Conservation (phyloP, 2,329 filamentous ascomycete genomes). For the Pseudocercospora pini-densiflorae region DNA sequence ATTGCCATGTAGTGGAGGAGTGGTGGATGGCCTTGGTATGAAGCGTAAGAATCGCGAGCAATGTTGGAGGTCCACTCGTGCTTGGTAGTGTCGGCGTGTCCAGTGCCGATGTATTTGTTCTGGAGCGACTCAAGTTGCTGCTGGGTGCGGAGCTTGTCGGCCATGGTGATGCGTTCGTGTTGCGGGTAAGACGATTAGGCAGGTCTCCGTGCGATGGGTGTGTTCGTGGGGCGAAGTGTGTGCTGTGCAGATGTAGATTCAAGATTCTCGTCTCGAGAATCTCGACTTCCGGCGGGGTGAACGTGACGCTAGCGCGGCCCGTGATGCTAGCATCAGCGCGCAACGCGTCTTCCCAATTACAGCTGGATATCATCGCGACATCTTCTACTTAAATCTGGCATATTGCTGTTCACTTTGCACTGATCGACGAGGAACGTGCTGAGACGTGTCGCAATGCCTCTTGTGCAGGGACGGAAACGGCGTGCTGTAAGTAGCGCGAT, state of each 20-base stretch:
- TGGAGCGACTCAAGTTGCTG: conserved; percentile 98
- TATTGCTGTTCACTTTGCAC: background rate
- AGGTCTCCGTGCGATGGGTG: background rate
- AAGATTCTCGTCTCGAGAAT: background rate
- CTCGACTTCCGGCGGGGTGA: background rate
- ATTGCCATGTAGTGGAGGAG: conserved; percentile 87
- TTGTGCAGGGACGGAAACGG: conserved; percentile 31
- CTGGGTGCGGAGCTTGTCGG: conserved; percentile 96
- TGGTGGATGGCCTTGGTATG: conserved; percentile 86
- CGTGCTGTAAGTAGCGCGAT: conserved; percentile 32
- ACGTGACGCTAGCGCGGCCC: background rate
- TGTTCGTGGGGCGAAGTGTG: background rate
- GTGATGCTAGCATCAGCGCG: background rate
- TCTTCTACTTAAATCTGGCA: background rate
- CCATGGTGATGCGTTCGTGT: conserved; percentile 50
- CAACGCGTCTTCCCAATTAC: conserved; percentile 4
- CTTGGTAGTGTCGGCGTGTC: conserved; percentile 93
- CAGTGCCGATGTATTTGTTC: conserved; percentile 93
- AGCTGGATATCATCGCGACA: background rate
- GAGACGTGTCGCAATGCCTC: conserved; percentile 20
- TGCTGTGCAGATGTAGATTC: background rate
- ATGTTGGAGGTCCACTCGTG: conserved; percentile 99
- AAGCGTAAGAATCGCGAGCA: conserved; percentile 87
- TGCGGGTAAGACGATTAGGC: background rate
- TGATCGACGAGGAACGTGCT: background rate